Evolutionary conservation across 169 alveolate genomes (phyloP).

Genomic region (Plasmodium chabaudi): DNA sequence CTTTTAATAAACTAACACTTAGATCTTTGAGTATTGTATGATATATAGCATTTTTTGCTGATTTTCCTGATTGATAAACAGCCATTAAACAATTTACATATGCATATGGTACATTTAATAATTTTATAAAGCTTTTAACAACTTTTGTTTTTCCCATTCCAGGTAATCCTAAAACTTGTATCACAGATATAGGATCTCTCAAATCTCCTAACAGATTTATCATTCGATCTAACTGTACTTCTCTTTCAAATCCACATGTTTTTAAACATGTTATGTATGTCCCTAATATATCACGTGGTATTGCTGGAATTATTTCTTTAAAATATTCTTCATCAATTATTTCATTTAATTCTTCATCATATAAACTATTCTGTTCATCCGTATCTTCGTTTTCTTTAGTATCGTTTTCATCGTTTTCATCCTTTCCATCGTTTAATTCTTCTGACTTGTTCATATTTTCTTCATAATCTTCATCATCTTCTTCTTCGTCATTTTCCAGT

Average conservation of each 20-base stretch:
- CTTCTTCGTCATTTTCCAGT: not conserved
- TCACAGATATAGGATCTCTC: conserved; percentile 71
- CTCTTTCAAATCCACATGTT: conserved; percentile 74
- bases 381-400: not conserved
- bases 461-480: not conserved
- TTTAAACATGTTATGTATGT: conserved; percentile 66
- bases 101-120: conserved; percentile 67
- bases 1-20: conserved; percentile 54
- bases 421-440: not conserved
- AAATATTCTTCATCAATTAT: conserved; percentile 57
- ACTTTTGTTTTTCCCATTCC: conserved; percentile 78
- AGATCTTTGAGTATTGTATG: conserved; percentile 70
- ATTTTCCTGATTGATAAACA: conserved; percentile 72
- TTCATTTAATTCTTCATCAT: conserved; percentile 70
- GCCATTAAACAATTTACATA: conserved; percentile 77
- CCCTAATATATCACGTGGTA: conserved; percentile 61
- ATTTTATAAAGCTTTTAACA: conserved; percentile 45
- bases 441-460: not conserved
- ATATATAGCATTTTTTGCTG: conserved; percentile 72
- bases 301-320: conserved; percentile 69
- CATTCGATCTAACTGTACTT: conserved; percentile 70
- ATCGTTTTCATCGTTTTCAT: not conserved
- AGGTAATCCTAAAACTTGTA: conserved; percentile 68
- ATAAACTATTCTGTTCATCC: conserved; percentile 2
- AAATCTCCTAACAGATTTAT: conserved; percentile 62